phyloP scores from a whole-genome alignment of 371 early-diverging fungal genomes.

The Funneliformis caledonium region DNA sequence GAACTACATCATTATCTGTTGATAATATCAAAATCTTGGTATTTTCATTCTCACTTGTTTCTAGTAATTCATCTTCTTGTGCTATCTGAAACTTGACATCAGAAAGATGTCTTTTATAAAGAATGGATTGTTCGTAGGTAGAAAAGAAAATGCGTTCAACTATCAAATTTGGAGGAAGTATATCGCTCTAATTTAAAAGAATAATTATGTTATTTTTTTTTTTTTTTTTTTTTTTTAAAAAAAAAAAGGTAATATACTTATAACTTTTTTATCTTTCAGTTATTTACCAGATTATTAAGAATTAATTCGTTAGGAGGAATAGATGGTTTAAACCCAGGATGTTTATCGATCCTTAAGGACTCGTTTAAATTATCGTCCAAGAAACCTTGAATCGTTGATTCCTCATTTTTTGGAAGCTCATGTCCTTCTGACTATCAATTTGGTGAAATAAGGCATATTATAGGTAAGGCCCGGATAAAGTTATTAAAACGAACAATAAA shows the following conservation, averaged over 20 bases:
- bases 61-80: constrained; percentile 59
- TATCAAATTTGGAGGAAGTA: constrained; percentile 29
- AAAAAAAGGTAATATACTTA: neutral
- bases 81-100: constrained; percentile 87
- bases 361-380: neutral
- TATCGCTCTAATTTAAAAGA: neutral
- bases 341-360: neutral
- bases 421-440: constrained; percentile 4
- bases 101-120: constrained; percentile 73
- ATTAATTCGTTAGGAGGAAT: constrained; percentile 25
- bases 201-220: neutral
- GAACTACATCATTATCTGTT: constrained; percentile 77
- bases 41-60: constrained; percentile 4
- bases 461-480: neutral
- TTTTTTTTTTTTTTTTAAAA: neutral
- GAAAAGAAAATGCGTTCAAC: neutral
- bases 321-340: neutral
- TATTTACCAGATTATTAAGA: constrained; percentile 11
- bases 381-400: neutral
- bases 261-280: neutral
- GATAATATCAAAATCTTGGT: constrained; percentile 56
- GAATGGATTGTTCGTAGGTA: neutral
- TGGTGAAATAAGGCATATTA: neutral
- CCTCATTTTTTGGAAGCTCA: neutral
- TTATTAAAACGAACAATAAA: neutral